Evolutionary conservation across 106 monocot genomes (phyloP), one percentile per base, ranked within the genome.

Genomic region (Vanilla planifolia): DNA sequence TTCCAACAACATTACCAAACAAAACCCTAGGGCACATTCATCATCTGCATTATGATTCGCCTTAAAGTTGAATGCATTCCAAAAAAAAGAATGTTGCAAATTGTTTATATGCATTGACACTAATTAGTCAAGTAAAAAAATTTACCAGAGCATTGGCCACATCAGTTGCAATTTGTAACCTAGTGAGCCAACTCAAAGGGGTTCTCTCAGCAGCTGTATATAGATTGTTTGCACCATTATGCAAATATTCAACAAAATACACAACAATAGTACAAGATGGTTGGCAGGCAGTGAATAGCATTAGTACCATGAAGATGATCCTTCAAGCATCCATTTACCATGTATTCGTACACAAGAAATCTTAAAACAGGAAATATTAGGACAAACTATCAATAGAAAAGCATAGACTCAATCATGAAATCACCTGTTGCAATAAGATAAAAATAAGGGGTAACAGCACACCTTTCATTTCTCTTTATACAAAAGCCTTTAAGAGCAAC

Each of bases 271-370:
- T 15, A 1, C 16, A 29, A 48, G 52, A 30, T 21, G 16, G 15
- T 19, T 29, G 27, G 63, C 6, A 58, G 68, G 28, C 10, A 24
- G 60, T 9, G 1, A 50, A 39, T 33, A 34, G 17, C 42, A 55
- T 0, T 33, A 61, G 59, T 84, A 89, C 89, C 78, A 72, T 89
- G 89, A 43, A 94, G 85, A 73, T 89, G 85, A 75, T 94, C 89
- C 63, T 85, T 86, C n/a, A 94, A 70, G 78, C 89, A 86, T 74
- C 94, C 94, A 65, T 94, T 94, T 60, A 76, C 89, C 94, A 94
- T 94, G 69, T 94, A 94, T 59, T 94, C 94, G 53, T 86, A 94
- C 45, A 94, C 75, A 17, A 94, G 70, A 66, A 89, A 94, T 64
- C 94, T 94, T 70, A 17, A 53, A 28, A 70, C 15, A 50, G 22